Conservation (phyloP, 2,329 filamentous ascomycete genomes). For the Cadophora sp. region DNA sequence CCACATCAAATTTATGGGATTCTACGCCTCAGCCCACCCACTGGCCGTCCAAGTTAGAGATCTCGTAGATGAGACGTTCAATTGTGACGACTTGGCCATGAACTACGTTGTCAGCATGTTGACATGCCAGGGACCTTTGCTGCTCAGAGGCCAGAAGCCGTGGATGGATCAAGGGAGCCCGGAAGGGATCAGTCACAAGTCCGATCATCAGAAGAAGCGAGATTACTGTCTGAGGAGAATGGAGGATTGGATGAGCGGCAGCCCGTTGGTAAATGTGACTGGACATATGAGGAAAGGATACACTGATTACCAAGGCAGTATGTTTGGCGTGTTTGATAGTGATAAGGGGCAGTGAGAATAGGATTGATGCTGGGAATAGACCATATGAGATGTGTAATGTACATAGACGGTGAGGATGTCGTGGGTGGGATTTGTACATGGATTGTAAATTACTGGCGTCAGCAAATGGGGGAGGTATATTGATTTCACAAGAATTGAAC, state of each 20-base stretch:
- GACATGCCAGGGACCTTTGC: conserved; percentile 9
- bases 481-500: background rate
- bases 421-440: background rate
- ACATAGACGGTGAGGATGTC: background rate
- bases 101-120: conserved; percentile 11
- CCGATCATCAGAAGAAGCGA: conserved; percentile 7
- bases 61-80: conserved; percentile 9
- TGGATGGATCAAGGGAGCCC: background rate
- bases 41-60: background rate
- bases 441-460: background rate
- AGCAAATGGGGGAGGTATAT: background rate
- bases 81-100: conserved; percentile 6
- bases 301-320: background rate
- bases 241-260: conserved; percentile 3
- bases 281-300: conserved; percentile 7
- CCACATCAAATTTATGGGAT: conserved; percentile 17
- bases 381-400: background rate
- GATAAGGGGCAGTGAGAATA: background rate
- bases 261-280: conserved; percentile 7
- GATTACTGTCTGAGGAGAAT: background rate
- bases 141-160: conserved; percentile 6
- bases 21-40: background rate
- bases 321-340: conserved; percentile 1
- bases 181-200: background rate
- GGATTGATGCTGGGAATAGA: background rate